Evolutionary conservation across 345 rosid species (phyloP), one percentile per base, ranked within the genome.

Genomic region (Syzygium aromaticum): DNA sequence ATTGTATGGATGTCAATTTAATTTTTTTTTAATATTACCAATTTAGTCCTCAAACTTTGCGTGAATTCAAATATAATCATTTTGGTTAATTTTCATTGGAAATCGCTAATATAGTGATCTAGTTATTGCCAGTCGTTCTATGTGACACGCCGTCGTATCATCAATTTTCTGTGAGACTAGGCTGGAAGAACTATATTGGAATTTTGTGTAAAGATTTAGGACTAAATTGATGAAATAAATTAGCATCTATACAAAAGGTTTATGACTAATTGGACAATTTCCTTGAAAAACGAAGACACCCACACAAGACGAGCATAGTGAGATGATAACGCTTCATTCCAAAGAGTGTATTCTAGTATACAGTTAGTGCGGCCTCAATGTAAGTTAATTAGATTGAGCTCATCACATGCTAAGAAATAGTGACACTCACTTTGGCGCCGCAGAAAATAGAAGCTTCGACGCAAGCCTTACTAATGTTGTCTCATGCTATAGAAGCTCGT

Each of bases 111-210:
- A 6, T 33, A 15, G 80, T 5, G 3, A 19, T 64, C 5, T 0
- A 30, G 5, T 64, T 22, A 64, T 64, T 8, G 11, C 7, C 0
- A 0, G 0, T 0, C 2, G 1, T 64, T 19, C 19, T 8, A 30
- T 1, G 6, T 30, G 40, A 9, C 6, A 64, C 3, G 16, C 11
- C 6, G 3, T 16, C 0, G 1, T 21, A 14, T 30, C 2, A 64
- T 15, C 21, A 30, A 64, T 64, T 1, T 64, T 2, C 11, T 0
- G 0, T 0, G 0, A 64, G 30, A 64, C 22, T 64, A 28, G 21
- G 40, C 33, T 2, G 19, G 2, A 64, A 7, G 4, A 5, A 63
- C 11, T 16, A 30, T 6, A 57, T 64, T 64, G 77, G 3, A 28
- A 64, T 64, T 64, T 30, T 16, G 1, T 64, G 1, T 1, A 16